A percentile compares a stretch with the other conserved stretches of the same genome.
phyloP scores from a whole-genome alignment of 148 eudicot species.

The Bassia scoparia region DNA sequence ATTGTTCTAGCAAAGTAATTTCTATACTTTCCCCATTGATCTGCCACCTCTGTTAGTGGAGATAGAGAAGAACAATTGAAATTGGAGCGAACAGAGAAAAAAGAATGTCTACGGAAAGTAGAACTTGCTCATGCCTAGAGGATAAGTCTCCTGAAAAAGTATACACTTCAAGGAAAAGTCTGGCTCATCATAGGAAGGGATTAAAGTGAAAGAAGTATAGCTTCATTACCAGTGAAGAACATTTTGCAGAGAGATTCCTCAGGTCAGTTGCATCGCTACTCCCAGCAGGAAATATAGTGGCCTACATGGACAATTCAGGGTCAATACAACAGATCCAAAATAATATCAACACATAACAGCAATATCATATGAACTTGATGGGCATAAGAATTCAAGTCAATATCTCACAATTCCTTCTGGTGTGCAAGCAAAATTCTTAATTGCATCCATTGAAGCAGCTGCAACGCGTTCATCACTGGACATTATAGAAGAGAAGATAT shows the following conservation, averaged over 20 bases:
- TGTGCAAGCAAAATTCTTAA: slow-evolving; percentile 52
- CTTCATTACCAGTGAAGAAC: slow-evolving; percentile 64
- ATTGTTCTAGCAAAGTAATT: no score
- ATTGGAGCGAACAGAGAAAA: background rate
- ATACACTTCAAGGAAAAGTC: background rate
- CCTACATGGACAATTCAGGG: slow-evolving; percentile 37
- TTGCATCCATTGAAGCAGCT: slow-evolving; percentile 73
- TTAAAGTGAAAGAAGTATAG: background rate
- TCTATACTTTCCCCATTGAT: background rate
- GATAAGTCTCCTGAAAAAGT: background rate
- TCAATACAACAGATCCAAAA: slow-evolving; percentile 13
- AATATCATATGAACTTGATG: slow-evolving; percentile 1
- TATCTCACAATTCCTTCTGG: slow-evolving; percentile 65
- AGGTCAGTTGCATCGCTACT: slow-evolving; percentile 58
- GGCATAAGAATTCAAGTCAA: slow-evolving; percentile 3
- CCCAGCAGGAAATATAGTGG: slow-evolving; percentile 59
- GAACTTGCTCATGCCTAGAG: background rate
- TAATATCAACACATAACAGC: slow-evolving; percentile 14
- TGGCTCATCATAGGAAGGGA: background rate
- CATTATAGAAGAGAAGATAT: slow-evolving; percentile 17
- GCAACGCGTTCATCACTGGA: slow-evolving; percentile 81
- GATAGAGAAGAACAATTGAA: background rate
- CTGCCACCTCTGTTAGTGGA: background rate
- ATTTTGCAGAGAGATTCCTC: slow-evolving; percentile 49
- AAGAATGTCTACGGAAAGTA: background rate